phyloP scores from a whole-genome alignment of 192 early-diverging fungal genomes.

The Entomortierella chlamydospora region DNA sequence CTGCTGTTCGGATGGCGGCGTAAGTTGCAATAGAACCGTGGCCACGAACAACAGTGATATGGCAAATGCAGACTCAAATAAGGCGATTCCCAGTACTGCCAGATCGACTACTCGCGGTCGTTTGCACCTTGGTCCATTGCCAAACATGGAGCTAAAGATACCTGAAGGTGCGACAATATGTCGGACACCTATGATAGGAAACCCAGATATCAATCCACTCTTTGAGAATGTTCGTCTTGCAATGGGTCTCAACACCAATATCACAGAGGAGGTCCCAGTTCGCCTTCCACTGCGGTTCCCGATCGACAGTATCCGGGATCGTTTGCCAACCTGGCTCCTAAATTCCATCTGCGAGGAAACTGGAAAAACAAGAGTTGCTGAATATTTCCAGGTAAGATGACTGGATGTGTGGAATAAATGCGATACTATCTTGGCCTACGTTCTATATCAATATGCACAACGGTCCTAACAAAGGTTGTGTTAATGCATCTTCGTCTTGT shows the following conservation, averaged over 20 bases:
- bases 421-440: no score
- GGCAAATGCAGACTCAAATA: not conserved
- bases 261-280: conserved; percentile 67
- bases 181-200: conserved; percentile 65
- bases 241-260: conserved; percentile 63
- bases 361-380: conserved; percentile 36
- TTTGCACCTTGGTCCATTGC: conserved; percentile 32
- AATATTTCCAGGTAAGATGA: conserved; percentile 49
- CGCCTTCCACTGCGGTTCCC: conserved; percentile 56
- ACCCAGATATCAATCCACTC: conserved; percentile 66
- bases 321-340: conserved; percentile 43
- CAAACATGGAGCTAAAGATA: conserved; percentile 25
- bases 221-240: conserved; percentile 71
- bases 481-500: not conserved
- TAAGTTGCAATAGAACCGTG: not conserved
- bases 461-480: not conserved
- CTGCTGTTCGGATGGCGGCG: conserved; percentile 26
- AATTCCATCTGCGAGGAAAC: conserved; percentile 6
- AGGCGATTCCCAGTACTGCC: not conserved
- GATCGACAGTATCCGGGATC: conserved; percentile 27
- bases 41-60: not conserved
- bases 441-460: not conserved
- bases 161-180: conserved; percentile 42
- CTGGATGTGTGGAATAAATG: not conserved
- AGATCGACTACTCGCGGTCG: conserved; percentile 18